Evolutionary conservation across 2,329 filamentous ascomycete species (phyloP).

Genomic region (Celoporthe dispersa): DNA sequence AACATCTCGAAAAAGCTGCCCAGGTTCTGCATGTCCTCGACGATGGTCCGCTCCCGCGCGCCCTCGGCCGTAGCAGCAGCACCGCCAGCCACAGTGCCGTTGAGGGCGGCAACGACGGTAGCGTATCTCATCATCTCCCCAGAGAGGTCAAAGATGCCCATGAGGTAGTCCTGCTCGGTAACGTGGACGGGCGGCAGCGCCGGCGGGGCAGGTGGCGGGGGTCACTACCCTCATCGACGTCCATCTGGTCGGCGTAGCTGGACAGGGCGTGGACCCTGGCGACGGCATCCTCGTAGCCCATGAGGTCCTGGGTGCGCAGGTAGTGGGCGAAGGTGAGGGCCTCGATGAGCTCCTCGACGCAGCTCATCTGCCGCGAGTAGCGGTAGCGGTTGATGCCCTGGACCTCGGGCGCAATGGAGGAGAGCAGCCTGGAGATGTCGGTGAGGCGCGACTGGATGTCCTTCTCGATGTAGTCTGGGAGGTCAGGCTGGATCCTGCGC

Average conservation of each 20-base stretch:
- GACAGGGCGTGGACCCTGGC: constrained; percentile 47
- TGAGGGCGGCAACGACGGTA: constrained; percentile 83
- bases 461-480: constrained; percentile 71
- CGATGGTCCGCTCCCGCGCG: constrained; percentile 59
- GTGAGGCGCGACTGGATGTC: constrained; percentile 71
- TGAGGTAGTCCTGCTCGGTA: constrained; percentile 82
- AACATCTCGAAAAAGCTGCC: constrained; percentile 78
- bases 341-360: constrained; percentile 94
- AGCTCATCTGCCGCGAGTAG: constrained; percentile 79
- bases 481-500: constrained; percentile 61
- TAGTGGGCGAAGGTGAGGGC: constrained; percentile 89
- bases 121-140: constrained; percentile 98
- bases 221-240: constrained; percentile 40
- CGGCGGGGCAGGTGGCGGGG: constrained; percentile 20
- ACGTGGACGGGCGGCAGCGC: constrained; percentile 56
- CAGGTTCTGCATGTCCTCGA: constrained; percentile 80
- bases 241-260: constrained; percentile 36
- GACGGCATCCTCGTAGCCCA: constrained; percentile 67
- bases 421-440: constrained; percentile 73
- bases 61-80: constrained; percentile 33
- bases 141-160: constrained; percentile 90
- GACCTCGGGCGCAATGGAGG: constrained; percentile 71
- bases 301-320: constrained; percentile 74
- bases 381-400: constrained; percentile 80
- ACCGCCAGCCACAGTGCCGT: constrained; percentile 53